These are phyloP conservation scores for Zasmidium angulare DNA, from an alignment of 2,329 filamentous ascomycete species.

Conservation along the genomic window DNA sequence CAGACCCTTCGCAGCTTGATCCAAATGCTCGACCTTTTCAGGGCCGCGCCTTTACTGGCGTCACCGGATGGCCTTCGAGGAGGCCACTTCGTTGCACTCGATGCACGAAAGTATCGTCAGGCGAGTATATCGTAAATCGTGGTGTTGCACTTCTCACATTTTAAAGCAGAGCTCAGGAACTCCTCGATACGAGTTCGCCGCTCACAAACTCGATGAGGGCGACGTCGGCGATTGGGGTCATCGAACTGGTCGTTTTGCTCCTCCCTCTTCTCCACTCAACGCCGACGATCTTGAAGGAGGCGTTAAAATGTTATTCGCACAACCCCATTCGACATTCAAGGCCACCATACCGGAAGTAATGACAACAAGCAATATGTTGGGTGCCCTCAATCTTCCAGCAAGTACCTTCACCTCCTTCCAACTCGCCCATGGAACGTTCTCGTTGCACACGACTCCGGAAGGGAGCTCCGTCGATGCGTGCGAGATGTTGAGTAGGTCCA, in stretches of 20 bases:
- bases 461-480: background rate
- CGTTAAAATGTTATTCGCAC: slow-evolving; percentile 11
- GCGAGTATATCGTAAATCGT: no score
- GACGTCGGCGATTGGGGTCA: background rate
- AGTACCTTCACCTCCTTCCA: slow-evolving; percentile 11
- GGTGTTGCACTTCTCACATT: no score
- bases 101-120: no score
- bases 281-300: background rate
- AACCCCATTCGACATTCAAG: slow-evolving; percentile 6
- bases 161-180: no score
- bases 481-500: slow-evolving; percentile 2
- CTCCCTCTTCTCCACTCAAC: background rate
- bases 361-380: background rate
- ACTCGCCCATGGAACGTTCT: slow-evolving; percentile 7
- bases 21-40: no score
- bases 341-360: slow-evolving; percentile 2
- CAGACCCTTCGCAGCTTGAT: no score
- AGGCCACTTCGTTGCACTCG: no score
- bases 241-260: background rate
- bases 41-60: no score
- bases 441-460: slow-evolving; percentile 3
- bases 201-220: background rate
- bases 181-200: no score
- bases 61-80: no score
- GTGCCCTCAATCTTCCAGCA: slow-evolving; percentile 8